These are phyloP conservation scores for Artomyces pyxidatus DNA, from an alignment of 768 basidiomycete species.

Conservation along the genomic window DNA sequence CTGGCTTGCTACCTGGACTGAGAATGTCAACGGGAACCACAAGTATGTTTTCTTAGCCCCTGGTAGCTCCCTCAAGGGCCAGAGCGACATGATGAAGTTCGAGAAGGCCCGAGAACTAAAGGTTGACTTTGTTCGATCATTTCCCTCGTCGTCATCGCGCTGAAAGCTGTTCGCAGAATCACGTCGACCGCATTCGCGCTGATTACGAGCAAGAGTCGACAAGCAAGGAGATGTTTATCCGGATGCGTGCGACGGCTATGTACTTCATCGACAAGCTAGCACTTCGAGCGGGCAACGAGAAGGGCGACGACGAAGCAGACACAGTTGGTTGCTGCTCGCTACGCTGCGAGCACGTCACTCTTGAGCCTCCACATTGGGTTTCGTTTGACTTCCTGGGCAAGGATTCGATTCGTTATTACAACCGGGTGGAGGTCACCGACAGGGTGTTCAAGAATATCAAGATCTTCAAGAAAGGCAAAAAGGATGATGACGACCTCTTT, in stretches of 20 bases:
- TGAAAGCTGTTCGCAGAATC: conserved; percentile 54
- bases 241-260: conserved; percentile 98
- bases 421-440: conserved; percentile 78
- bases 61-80: conserved; percentile 96
- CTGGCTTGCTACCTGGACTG: conserved; percentile 98
- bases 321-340: conserved; percentile 98
- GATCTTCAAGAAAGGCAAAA: conserved; percentile 92
- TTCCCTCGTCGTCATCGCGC: background rate
- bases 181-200: conserved; percentile 84
- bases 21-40: conserved; percentile 91
- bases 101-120: conserved; percentile 97
- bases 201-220: conserved; percentile 83
- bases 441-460: conserved; percentile 98
- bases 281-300: conserved; percentile 98
- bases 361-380: conserved; percentile 80
- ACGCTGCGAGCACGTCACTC: conserved; percentile 92
- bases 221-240: conserved; percentile 87
- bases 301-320: conserved; percentile 98
- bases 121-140: conserved; percentile 33
- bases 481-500: conserved; percentile 81
- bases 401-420: conserved; percentile 97
- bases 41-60: conserved; percentile 98
- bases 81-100: conserved; percentile 96
- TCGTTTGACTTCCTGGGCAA: conserved; percentile 98
- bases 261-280: conserved; percentile 98